Evolutionary conservation across 2,329 filamentous ascomycete genomes (phyloP).

Genomic region (Cercospora zeina): DNA sequence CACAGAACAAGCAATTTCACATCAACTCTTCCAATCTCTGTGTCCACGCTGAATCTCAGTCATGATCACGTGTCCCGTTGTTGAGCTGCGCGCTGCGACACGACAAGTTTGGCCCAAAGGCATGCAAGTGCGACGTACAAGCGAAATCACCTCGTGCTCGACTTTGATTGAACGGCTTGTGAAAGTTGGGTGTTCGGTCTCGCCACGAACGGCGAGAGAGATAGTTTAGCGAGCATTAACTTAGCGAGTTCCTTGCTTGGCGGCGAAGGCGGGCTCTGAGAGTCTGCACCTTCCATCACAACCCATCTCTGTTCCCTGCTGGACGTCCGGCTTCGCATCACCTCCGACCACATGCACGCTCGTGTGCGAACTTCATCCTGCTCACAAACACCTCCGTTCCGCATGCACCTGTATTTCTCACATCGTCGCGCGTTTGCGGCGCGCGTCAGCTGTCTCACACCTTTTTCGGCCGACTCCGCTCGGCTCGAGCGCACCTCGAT

Average conservation of each 20-base stretch:
- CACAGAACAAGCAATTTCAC: too few relatives aligned
- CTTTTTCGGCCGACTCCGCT: constrained; percentile 5
- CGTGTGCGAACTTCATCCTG: not conserved
- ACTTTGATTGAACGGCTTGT: not conserved
- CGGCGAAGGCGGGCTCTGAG: too few relatives aligned
- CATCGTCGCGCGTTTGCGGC: not conserved
- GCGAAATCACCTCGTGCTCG: not conserved
- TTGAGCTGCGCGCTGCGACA: not conserved
- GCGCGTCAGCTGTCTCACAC: constrained; percentile 4
- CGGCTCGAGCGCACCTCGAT: constrained; percentile 9
- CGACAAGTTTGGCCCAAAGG: not conserved
- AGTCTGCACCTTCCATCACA: constrained; percentile 1
- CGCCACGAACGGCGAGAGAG: not conserved
- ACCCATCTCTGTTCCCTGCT: not conserved
- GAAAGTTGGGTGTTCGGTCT: not conserved
- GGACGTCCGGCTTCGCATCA: not conserved
- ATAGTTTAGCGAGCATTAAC: constrained; percentile 1
- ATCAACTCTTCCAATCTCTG: too few relatives aligned
- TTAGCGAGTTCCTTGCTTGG: not conserved
- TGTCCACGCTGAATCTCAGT: too few relatives aligned
- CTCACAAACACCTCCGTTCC: not conserved
- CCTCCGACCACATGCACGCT: not conserved
- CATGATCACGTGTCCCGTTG: not conserved
- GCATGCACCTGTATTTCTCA: not conserved
- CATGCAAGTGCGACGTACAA: not conserved